phyloP scores from a whole-genome alignment of 805 yeast species.

The Zygoascus biomembranicola region DNA sequence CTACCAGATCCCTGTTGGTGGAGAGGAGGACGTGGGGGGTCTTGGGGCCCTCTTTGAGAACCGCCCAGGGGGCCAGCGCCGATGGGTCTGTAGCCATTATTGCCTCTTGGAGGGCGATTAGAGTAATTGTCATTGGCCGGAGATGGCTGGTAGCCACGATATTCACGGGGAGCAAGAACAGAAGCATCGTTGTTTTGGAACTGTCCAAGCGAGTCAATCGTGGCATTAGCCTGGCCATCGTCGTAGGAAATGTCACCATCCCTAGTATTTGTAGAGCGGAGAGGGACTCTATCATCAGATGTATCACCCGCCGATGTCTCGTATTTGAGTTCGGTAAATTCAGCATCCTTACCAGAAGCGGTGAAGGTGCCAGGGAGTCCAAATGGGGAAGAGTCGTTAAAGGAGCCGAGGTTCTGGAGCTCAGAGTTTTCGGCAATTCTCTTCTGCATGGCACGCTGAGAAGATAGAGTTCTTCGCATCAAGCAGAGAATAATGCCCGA shows the following conservation, averaged over 20 bases:
- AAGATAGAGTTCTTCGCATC: slow-evolving; percentile 52
- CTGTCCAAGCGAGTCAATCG: slow-evolving; percentile 1
- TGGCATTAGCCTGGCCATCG: slow-evolving; percentile 2
- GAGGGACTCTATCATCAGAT: slow-evolving; percentile 10
- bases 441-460: slow-evolving; percentile 20
- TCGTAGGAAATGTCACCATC: slow-evolving; percentile 2
- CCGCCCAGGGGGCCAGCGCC: background rate
- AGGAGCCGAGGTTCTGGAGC: slow-evolving; percentile 11
- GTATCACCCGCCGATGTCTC: slow-evolving; percentile 11
- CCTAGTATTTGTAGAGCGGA: background rate
- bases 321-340: slow-evolving; percentile 16
- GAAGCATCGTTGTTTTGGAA: slow-evolving; percentile 2
- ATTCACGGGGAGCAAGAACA: background rate
- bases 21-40: background rate
- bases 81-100: background rate
- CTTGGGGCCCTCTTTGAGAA: slow-evolving; percentile 1
- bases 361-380: background rate
- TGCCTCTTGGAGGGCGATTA: background rate
- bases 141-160: slow-evolving; percentile 5
- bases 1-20: background rate
- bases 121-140: background rate
- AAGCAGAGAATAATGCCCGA: slow-evolving; percentile 62
- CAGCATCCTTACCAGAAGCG: slow-evolving; percentile 7
- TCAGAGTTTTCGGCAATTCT: slow-evolving; percentile 12
- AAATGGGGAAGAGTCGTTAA: slow-evolving; percentile 9